A percentile compares a stretch with the other conserved stretches of the same genome.
These are phyloP conservation scores for Priceomyces medius DNA, from an alignment of 805 yeast species.

Conservation along the genomic window DNA sequence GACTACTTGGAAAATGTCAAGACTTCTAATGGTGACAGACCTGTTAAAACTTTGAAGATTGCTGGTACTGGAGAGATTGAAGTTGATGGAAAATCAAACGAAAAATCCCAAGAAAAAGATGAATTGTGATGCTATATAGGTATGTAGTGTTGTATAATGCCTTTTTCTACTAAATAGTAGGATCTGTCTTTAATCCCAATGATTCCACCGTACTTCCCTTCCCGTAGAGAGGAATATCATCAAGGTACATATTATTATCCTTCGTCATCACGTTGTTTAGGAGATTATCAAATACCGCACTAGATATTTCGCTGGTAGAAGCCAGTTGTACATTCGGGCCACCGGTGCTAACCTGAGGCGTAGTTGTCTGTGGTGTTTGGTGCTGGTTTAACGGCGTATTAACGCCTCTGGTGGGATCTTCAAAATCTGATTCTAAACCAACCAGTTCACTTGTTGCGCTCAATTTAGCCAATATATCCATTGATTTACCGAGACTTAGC, in stretches of 20 bases:
- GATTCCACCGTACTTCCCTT: conserved; percentile 39
- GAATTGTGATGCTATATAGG: conserved; percentile 21
- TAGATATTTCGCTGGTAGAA: conserved; percentile 21
- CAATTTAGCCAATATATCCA: conserved; percentile 33
- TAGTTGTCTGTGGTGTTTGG: conserved; percentile 17
- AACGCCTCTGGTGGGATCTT: conserved; percentile 11
- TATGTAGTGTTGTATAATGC: conserved; percentile 5
- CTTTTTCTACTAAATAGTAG: neutral
- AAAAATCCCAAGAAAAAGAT: conserved; percentile 23
- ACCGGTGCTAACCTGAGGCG: conserved; percentile 5
- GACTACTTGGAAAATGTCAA: conserved; percentile 68
- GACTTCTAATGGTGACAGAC: conserved; percentile 66
- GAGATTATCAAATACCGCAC: conserved; percentile 32
- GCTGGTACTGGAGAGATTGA: conserved; percentile 68
- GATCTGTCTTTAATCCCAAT: conserved; percentile 24
- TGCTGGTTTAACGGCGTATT: conserved; percentile 11
- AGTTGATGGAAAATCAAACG: conserved; percentile 27
- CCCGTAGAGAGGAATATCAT: conserved; percentile 40
- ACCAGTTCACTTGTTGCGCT: conserved; percentile 35
- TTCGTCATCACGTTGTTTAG: conserved; percentile 22
- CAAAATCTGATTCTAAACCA: conserved; percentile 17
- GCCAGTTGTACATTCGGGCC: conserved; percentile 4
- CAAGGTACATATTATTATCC: conserved; percentile 26
- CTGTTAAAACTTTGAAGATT: conserved; percentile 63
- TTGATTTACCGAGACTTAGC: conserved; percentile 32